Evolutionary conservation across 208 protist genomes (phyloP), one percentile per base, ranked within the genome.

Genomic region (Crithidia fasciculata): DNA sequence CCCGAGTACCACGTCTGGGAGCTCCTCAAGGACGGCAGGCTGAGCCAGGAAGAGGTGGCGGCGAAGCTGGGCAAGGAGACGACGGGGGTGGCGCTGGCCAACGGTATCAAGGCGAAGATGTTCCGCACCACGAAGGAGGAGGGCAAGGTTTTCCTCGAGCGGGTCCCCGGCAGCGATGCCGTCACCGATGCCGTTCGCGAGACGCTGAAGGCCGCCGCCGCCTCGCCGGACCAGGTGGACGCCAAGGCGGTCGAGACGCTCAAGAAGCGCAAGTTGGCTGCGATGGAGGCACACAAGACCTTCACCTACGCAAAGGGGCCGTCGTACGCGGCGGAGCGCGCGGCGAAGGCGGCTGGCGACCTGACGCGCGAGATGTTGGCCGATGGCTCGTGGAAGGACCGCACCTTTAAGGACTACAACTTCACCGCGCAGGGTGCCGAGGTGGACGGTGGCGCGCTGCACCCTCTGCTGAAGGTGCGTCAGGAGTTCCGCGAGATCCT

Each of bases 401-500:
- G 86, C 4, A 66, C 87, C 39, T 99, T 99, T 82, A 99, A 99
- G 87, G 86, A 85, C 67, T 98, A 99, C 81, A 99, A 99, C 91
- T 92, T 99, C 67, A 77, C 88, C n/a, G 94, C 98, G 4, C 45
- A 85, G 37, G 98, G 97, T n/a, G 69, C 76, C 8, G 84, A 94
- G 56, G 84, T 95, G n/a, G 77, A 81, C 55, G 73, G 83, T 60
- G 99, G 99, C 37, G 88, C 96, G 63, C 88, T 99, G 70, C 99
- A 99, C 79, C 99, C 99, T 13, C 89, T 99, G 10, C 76, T 99
- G 18, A 99, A 99, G 82, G 96, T 99, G 3, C 94, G 98, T 6
- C 93, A 91, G 74, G 94, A 99, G 86, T 99, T 99, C 91, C 94
- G 99, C 39, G 88, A 99, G 74, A 99, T 99, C 55, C 99, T 99